A percentile compares a stretch with the other conserved stretches of the same genome.
Conservation (phyloP, 306 rosid species). For the Erythrophleum fordii region DNA sequence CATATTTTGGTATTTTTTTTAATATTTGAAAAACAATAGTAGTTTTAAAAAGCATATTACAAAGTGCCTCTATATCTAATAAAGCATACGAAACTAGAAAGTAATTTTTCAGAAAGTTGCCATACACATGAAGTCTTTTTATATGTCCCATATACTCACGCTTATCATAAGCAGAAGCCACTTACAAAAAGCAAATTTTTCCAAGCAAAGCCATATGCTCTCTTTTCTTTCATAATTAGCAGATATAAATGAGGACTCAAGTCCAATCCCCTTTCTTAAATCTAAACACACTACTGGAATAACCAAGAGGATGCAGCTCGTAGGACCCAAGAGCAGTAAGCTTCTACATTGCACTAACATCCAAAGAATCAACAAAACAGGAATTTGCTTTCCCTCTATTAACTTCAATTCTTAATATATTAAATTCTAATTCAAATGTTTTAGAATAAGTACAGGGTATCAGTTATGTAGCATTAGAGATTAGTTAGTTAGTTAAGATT, state of each 20-base stretch:
- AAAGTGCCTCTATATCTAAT: background rate
- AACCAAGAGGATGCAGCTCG: background rate
- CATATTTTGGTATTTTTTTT: background rate
- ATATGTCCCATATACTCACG: background rate
- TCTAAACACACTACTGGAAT: background rate
- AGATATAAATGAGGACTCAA: background rate
- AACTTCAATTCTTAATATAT: slow-evolving; percentile 8
- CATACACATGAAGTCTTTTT: slow-evolving; percentile 4
- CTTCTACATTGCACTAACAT: background rate
- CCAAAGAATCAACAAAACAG: background rate
- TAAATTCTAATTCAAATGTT: background rate
- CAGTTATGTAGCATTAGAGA: no score
- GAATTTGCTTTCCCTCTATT: background rate
- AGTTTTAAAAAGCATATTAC: background rate
- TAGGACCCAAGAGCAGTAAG: background rate
- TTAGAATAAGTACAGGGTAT: background rate
- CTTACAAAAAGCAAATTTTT: background rate
- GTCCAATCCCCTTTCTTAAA: slow-evolving; percentile 13
- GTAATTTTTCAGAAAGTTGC: background rate
- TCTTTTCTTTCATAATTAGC: background rate
- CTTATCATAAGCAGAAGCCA: background rate
- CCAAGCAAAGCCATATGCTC: background rate
- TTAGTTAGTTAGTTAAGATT: no score
- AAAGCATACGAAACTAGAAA: background rate
- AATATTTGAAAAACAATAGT: slow-evolving; percentile 10